These are phyloP conservation scores for Zoysia pacifica DNA, from an alignment of 176 grass and related monocot species.

Conservation along the genomic window DNA sequence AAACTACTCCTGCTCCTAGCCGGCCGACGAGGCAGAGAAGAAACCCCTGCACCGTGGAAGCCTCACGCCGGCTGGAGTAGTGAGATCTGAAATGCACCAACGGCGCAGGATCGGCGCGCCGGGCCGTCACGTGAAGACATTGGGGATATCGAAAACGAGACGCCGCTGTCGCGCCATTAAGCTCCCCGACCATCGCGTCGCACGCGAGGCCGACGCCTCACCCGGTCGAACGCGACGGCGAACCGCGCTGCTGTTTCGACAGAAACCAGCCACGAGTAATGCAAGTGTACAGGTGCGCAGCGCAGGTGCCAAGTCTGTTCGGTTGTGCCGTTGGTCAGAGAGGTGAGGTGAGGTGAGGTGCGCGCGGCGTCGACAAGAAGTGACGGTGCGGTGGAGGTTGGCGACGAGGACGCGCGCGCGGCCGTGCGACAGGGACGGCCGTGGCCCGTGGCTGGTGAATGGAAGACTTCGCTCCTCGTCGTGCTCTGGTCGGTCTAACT, in stretches of 20 bases:
- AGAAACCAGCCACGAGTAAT: neutral
- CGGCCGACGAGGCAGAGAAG: neutral
- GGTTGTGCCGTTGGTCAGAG: too few species aligned
- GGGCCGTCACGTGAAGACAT: neutral
- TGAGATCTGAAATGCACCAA: neutral
- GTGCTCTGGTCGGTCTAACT: too few species aligned
- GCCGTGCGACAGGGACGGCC: too few species aligned
- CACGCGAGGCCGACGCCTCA: conserved; percentile 21
- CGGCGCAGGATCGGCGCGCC: neutral
- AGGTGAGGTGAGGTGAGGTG: too few species aligned
- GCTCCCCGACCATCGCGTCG: neutral
- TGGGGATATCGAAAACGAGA: neutral
- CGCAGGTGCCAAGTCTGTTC: too few species aligned
- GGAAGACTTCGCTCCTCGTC: too few species aligned
- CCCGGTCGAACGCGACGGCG: conserved; percentile 8
- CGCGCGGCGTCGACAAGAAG: too few species aligned
- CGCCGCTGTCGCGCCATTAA: conserved; percentile 27
- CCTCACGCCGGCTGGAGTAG: neutral
- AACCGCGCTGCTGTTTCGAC: conserved; percentile 17
- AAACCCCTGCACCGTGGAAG: neutral
- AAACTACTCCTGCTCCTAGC: too few species aligned
- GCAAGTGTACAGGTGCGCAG: too few species aligned
- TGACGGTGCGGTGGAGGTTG: too few species aligned
- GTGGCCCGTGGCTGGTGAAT: too few species aligned
- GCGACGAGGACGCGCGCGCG: too few species aligned